A percentile compares a stretch with the other conserved stretches of the same genome.
These are phyloP conservation scores for Penicillium tannophilum DNA, from an alignment of 495 filamentous ascomycete genomes.

Conservation along the genomic window DNA sequence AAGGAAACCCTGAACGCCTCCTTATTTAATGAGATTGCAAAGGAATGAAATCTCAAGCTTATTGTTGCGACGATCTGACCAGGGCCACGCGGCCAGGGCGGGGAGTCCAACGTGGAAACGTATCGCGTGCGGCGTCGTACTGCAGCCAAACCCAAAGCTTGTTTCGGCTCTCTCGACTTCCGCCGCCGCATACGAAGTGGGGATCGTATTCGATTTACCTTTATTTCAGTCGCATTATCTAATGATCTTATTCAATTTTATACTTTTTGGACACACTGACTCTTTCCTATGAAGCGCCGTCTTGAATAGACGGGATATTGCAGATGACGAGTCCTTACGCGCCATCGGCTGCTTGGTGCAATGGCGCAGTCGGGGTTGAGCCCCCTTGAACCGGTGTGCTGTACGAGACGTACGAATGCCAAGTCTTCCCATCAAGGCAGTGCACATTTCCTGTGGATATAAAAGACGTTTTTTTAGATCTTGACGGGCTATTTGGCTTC, in stretches of 20 bases:
- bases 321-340: background rate
- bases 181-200: conserved; percentile 4
- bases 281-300: background rate
- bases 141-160: conserved; percentile 10
- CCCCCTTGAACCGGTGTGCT: background rate
- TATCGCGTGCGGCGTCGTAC: conserved; percentile 20
- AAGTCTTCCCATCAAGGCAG: background rate
- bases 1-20: background rate
- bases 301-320: background rate
- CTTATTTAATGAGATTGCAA: background rate
- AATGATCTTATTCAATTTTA: too few relatives aligned
- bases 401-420: background rate
- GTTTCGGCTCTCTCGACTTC: background rate
- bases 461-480: too few relatives aligned
- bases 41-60: background rate
- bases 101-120: conserved; percentile 21
- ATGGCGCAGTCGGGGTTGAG: background rate
- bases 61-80: background rate
- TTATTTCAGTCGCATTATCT: background rate
- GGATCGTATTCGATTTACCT: background rate
- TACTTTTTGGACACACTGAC: too few relatives aligned
- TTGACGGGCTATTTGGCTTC: too few relatives aligned
- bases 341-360: background rate
- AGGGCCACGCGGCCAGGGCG: conserved; percentile 19
- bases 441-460: background rate